A percentile compares a stretch with the other conserved stretches of the same genome.
phyloP scores from a whole-genome alignment of 1,284 basidiomycete genomes.

The Prillingera fragicola region DNA sequence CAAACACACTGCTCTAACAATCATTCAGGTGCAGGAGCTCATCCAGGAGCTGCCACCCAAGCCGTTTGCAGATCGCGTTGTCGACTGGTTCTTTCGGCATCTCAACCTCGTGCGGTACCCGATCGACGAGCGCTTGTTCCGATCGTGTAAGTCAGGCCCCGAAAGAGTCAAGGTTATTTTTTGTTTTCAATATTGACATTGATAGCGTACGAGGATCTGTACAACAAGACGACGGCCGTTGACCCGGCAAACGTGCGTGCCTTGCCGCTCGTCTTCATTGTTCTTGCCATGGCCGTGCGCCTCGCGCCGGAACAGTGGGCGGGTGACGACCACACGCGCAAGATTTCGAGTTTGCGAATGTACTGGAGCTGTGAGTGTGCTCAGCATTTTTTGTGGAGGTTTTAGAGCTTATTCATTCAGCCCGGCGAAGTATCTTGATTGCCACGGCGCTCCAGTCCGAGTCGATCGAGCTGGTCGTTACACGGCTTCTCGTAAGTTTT shows the following conservation, averaged over 20 bases:
- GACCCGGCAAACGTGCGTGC: constrained; percentile 82
- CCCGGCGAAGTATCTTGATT: constrained; percentile 75
- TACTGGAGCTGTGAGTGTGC: constrained; percentile 84
- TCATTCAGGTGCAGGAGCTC: constrained; percentile 63
- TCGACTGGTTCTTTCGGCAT: constrained; percentile 48
- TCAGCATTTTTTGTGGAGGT: no score
- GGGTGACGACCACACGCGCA: constrained; percentile 66
- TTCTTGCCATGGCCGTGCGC: constrained; percentile 82
- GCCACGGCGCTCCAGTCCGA: constrained; percentile 86
- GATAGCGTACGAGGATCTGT: constrained; percentile 67
- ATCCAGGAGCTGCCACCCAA: constrained; percentile 77
- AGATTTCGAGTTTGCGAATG: constrained; percentile 74
- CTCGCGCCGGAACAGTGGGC: constrained; percentile 77
- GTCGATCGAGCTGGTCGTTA: constrained; percentile 80
- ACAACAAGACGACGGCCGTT: constrained; percentile 63
- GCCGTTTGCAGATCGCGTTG: constrained; percentile 60
- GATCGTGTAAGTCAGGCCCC: constrained; percentile 48
- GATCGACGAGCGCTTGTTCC: constrained; percentile 79
- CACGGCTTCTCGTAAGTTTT: constrained; percentile 68
- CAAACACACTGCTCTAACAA: constrained; percentile 2
- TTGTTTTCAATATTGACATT: not conserved
- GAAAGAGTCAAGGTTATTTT: not conserved
- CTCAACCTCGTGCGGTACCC: constrained; percentile 96
- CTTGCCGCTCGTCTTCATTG: constrained; percentile 82
- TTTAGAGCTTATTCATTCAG: constrained; percentile 48